A percentile compares a stretch with the other conserved stretches of the same genome.
These are phyloP conservation scores for Eutrema salsugineum DNA, from an alignment of 441 rosid genomes.

Conservation along the genomic window DNA sequence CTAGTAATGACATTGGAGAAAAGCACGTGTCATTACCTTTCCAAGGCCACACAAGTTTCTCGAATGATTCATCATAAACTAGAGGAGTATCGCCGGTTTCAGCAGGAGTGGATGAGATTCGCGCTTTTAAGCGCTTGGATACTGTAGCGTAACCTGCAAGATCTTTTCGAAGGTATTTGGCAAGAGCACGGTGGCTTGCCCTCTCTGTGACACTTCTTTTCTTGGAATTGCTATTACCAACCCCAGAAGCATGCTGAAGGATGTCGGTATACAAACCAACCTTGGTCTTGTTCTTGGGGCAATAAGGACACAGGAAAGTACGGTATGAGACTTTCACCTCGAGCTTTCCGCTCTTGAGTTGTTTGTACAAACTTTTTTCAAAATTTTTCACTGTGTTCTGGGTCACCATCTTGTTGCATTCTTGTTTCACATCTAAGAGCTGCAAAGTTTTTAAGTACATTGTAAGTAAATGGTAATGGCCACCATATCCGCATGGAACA, in stretches of 20 bases:
- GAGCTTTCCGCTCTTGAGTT: slow-evolving; percentile 62
- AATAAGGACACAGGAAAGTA: slow-evolving; percentile 73
- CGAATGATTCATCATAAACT: slow-evolving; percentile 44
- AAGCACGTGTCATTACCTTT: slow-evolving; percentile 34
- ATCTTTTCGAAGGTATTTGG: slow-evolving; percentile 71
- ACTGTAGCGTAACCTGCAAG: slow-evolving; percentile 35
- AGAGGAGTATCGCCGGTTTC: slow-evolving; percentile 15
- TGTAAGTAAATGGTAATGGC: slow-evolving; percentile 1
- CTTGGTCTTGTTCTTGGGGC: slow-evolving; percentile 63
- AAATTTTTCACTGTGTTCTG: slow-evolving; percentile 28
- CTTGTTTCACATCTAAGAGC: not conserved
- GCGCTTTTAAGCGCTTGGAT: slow-evolving; percentile 33
- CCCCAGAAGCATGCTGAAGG: slow-evolving; percentile 94
- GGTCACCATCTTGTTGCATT: not conserved
- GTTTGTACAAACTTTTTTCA: slow-evolving; percentile 50
- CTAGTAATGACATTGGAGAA: not conserved
- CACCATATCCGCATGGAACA: not conserved
- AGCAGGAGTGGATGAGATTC: not conserved
- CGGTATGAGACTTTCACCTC: slow-evolving; percentile 50
- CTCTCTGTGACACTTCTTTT: slow-evolving; percentile 70
- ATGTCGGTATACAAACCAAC: slow-evolving; percentile 66
- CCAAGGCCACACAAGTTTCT: slow-evolving; percentile 98
- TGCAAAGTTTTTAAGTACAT: not conserved
- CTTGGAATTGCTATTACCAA: slow-evolving; percentile 67
- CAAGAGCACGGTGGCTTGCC: slow-evolving; percentile 79